Base-by-base conservation (phyloP, 768 basidiomycete species). In the Cubamyces sp. region DNA sequence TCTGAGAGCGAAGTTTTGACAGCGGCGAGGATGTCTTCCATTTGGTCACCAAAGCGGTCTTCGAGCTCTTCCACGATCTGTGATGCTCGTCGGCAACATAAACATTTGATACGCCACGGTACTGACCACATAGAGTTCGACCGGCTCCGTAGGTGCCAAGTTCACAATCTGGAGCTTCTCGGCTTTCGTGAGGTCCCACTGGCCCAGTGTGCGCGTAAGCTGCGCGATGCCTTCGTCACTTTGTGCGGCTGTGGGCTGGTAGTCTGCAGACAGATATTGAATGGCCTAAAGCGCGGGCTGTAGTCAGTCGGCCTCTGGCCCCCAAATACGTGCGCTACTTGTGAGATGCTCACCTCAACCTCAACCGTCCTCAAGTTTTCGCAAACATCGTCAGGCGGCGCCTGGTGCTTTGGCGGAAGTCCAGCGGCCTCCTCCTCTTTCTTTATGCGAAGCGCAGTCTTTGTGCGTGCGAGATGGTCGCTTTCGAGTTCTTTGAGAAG, bases 131-230 rank as follows among this genome's bases (percentile, higher is more conserved):
- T 97, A 96, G 25, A 97, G 84, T 72, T 95, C 92, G 25, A 96
- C 92, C 0, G 87, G 79, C 49, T 86, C 81, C 7, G 85, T 87
- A 1, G 96, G 96, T 0, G 88, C 89, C 5, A 96, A 81, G 70
- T 98, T 97, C n/a, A 93, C 87, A 39, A 97, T 82, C 70, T 96
- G 93, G 3, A 97, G 80, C 70, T 95, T 94, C 79, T 98, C 96
- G 3, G 90, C 86, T 68, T 96, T 97, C 1, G 94, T 96, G 64
- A 98, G 78, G 37, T 83, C 81, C 64, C 86, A 90, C 19, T 84
- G 77, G 2, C 84, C 82, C 11, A 98, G 84, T 41, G 78, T 78
- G 59, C 85, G 83, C 18, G 90, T 84, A 14, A 97, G 85, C 58
- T 79, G 78, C 0, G 84, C 75, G 58, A 96, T 84, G 14, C 85